These are phyloP conservation scores for Haberlea rhodopensis DNA, from an alignment of 257 asterid species.

Conservation along the genomic window DNA sequence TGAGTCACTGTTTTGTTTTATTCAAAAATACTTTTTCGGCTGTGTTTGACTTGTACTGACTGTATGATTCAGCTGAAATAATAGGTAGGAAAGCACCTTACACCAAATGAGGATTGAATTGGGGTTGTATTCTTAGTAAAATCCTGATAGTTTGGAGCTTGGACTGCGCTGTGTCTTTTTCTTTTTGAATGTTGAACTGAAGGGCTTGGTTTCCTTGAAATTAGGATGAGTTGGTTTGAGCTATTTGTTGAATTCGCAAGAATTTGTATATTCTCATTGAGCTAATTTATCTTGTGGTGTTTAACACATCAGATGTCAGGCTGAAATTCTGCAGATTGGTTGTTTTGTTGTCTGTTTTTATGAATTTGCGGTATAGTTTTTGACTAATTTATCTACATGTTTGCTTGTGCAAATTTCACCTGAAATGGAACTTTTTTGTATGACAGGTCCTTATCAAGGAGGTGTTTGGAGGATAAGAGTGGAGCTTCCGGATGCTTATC, in stretches of 20 bases:
- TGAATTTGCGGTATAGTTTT: constrained; percentile 18
- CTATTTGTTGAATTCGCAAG: background rate
- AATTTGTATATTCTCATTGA: constrained; percentile 17
- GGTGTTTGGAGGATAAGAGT: constrained; percentile 88
- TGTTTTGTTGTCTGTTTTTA: background rate
- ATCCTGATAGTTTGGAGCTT: constrained; percentile 24
- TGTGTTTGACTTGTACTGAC: constrained; percentile 23
- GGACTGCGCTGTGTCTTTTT: background rate
- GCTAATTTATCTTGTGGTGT: background rate
- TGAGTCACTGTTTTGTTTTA: background rate
- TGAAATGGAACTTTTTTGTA: constrained; percentile 12
- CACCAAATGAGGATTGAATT: constrained; percentile 18
- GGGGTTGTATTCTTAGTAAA: constrained; percentile 14
- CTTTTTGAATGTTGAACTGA: constrained; percentile 2
- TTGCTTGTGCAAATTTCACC: background rate
- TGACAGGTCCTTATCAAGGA: constrained; percentile 81
- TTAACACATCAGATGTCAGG: background rate
- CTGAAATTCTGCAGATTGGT: background rate
- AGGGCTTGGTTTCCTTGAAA: constrained; percentile 4
- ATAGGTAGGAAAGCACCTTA: constrained; percentile 12
- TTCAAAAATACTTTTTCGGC: constrained; percentile 7
- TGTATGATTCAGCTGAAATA: constrained; percentile 23
- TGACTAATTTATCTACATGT: constrained; percentile 23
- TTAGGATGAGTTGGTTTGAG: constrained; percentile 6
- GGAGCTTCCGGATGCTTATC: constrained; percentile 88